Evolutionary conservation across 306 rosid species (phyloP).

Genomic region (Rosa chinensis): DNA sequence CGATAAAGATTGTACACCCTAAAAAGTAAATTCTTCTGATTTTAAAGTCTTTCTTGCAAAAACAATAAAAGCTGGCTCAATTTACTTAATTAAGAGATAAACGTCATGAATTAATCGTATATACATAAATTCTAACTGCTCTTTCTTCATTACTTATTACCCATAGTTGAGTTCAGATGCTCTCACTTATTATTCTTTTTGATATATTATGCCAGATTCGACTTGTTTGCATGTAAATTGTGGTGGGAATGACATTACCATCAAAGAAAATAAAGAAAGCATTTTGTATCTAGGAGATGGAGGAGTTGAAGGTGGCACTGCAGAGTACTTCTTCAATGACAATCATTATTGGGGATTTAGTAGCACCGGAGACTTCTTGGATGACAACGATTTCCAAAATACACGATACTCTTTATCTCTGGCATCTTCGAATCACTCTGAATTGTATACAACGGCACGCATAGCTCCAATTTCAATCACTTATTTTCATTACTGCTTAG

Average conservation of each 20-base stretch:
- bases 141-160: background rate
- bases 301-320: slow-evolving; percentile 35
- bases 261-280: slow-evolving; percentile 21
- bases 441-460: slow-evolving; percentile 55
- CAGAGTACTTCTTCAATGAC: slow-evolving; percentile 5
- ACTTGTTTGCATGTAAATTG: slow-evolving; percentile 62
- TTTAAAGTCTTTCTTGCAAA: background rate
- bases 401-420: slow-evolving; percentile 35
- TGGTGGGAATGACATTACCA: slow-evolving; percentile 43
- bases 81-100: background rate
- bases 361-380: slow-evolving; percentile 46
- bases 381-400: slow-evolving; percentile 35
- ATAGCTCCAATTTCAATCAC: slow-evolving; percentile 57
- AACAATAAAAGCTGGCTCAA: background rate
- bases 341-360: slow-evolving; percentile 40
- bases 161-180: slow-evolving; percentile 10
- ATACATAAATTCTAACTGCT: background rate
- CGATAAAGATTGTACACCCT: background rate
- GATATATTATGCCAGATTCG: slow-evolving; percentile 51
- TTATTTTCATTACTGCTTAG: slow-evolving; percentile 72
- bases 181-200: slow-evolving; percentile 1
- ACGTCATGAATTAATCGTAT: background rate
- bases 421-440: slow-evolving; percentile 42
- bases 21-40: background rate
- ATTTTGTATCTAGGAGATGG: slow-evolving; percentile 34